Conservation (phyloP, 192 early-diverging fungal genomes). For the Coemansia sp. region DNA sequence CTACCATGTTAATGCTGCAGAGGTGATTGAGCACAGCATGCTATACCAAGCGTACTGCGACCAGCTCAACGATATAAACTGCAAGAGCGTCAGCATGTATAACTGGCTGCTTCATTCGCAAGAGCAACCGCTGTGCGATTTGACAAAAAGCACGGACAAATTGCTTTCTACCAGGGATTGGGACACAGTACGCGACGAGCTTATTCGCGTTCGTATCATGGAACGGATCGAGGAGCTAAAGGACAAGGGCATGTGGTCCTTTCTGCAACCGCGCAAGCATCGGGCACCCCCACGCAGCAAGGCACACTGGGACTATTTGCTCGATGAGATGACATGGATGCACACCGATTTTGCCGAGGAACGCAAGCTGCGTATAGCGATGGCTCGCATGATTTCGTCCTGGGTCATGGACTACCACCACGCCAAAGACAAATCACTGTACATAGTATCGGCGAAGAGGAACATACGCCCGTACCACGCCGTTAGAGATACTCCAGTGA, state of each 20-base stretch:
- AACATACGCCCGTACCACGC: slow-evolving; percentile 10
- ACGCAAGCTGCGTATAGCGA: slow-evolving; percentile 48
- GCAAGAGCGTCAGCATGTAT: slow-evolving; percentile 40
- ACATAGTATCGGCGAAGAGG: slow-evolving; percentile 31
- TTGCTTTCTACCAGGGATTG: slow-evolving; percentile 44
- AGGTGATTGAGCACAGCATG: slow-evolving; percentile 20
- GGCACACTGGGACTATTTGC: slow-evolving; percentile 57
- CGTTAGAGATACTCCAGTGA: not conserved
- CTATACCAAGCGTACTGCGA: slow-evolving; percentile 27
- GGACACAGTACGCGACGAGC: slow-evolving; percentile 52
- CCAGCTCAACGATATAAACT: slow-evolving; percentile 34
- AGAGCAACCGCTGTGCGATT: slow-evolving; percentile 44
- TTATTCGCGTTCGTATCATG: slow-evolving; percentile 45
- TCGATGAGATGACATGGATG: slow-evolving; percentile 57
- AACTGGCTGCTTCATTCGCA: slow-evolving; percentile 44
- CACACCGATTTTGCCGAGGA: slow-evolving; percentile 55
- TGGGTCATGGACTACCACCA: slow-evolving; percentile 58
- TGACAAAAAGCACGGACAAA: slow-evolving; percentile 28
- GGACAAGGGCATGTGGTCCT: slow-evolving; percentile 51
- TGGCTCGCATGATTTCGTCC: slow-evolving; percentile 37
- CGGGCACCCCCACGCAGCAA: slow-evolving; percentile 53
- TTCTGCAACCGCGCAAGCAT: slow-evolving; percentile 53
- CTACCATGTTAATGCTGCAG: slow-evolving; percentile 14
- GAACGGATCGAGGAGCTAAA: slow-evolving; percentile 56
- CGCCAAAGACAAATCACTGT: slow-evolving; percentile 41